Percentiles rank a stretch among this genome's conserved stretches.
Evolutionary conservation across 176 grass and related monocot genomes (phyloP).

Genomic region (Avena sativa): DNA sequence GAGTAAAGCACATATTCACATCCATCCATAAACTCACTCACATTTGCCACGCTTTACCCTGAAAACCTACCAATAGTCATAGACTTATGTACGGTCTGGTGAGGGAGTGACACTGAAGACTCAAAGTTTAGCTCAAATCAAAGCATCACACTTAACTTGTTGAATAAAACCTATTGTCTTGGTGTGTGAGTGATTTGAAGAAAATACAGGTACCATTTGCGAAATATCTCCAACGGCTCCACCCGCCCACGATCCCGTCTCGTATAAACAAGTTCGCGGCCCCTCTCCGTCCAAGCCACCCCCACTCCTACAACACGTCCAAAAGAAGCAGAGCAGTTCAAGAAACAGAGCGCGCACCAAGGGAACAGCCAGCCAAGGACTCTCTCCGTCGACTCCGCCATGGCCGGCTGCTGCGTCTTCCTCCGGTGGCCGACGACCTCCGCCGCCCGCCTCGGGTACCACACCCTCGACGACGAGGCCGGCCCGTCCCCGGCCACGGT

Average conservation of each 20-base stretch:
- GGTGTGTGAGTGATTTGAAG: neutral
- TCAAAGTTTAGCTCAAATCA: no score
- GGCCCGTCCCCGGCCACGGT: conserved; percentile 42
- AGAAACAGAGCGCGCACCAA: neutral
- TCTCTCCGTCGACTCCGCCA: neutral
- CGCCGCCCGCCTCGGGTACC: conserved; percentile 66
- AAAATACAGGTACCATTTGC: neutral
- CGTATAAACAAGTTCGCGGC: conserved; percentile 42
- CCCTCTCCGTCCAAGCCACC: neutral
- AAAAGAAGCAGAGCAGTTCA: conserved; percentile 16
- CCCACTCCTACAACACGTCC: neutral
- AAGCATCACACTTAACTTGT: no score
- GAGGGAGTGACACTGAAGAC: neutral
- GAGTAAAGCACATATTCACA: no score
- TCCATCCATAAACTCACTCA: no score
- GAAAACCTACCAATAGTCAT: no score
- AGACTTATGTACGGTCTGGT: neutral
- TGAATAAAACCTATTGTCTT: no score
- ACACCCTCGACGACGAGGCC: conserved; percentile 45
- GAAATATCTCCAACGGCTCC: conserved; percentile 38
- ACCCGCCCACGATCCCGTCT: neutral
- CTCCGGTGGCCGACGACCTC: conserved; percentile 66
- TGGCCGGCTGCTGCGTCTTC: conserved; percentile 90
- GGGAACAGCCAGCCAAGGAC: neutral
- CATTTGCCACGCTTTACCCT: no score